A percentile compares a stretch with the other conserved stretches of the same genome.
These are phyloP conservation scores for Candida berthetii DNA, from an alignment of 805 yeast genomes.

Conservation along the genomic window DNA sequence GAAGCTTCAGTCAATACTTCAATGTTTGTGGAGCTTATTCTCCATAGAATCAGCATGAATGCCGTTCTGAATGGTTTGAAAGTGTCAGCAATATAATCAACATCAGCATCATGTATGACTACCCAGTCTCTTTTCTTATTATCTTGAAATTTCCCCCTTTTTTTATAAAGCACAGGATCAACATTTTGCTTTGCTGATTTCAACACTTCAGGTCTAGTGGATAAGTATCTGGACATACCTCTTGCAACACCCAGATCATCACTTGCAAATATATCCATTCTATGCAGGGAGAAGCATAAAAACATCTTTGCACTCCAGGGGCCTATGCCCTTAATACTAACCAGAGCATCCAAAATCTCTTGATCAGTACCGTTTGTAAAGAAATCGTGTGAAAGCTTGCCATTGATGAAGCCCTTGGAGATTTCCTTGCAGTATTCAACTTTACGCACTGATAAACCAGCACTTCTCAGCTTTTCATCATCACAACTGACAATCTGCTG, in stretches of 20 bases:
- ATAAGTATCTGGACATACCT: slow-evolving; percentile 65
- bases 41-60: slow-evolving; percentile 72
- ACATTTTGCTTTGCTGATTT: slow-evolving; percentile 36
- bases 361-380: slow-evolving; percentile 34
- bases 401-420: slow-evolving; percentile 41
- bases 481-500: slow-evolving; percentile 31
- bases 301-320: slow-evolving; percentile 92
- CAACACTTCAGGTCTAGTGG: slow-evolving; percentile 42
- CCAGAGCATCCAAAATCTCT: slow-evolving; percentile 41
- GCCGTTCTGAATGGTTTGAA: slow-evolving; percentile 65
- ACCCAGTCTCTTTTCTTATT: slow-evolving; percentile 54
- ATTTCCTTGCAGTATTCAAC: slow-evolving; percentile 54
- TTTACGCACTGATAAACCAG: slow-evolving; percentile 69
- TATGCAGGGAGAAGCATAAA: slow-evolving; percentile 57
- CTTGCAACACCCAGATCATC: slow-evolving; percentile 84
- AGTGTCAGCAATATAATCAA: slow-evolving; percentile 45
- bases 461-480: slow-evolving; percentile 44
- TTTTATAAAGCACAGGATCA: slow-evolving; percentile 24
- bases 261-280: slow-evolving; percentile 65
- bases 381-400: slow-evolving; percentile 27
- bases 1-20: slow-evolving; percentile 17
- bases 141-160: slow-evolving; percentile 28
- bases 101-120: slow-evolving; percentile 55
- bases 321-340: slow-evolving; percentile 65
- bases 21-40: slow-evolving; percentile 52